Evolutionary conservation across 129 eudicot genomes (phyloP), one percentile per base, ranked within the genome.

Genomic region (Calendula officinalis): DNA sequence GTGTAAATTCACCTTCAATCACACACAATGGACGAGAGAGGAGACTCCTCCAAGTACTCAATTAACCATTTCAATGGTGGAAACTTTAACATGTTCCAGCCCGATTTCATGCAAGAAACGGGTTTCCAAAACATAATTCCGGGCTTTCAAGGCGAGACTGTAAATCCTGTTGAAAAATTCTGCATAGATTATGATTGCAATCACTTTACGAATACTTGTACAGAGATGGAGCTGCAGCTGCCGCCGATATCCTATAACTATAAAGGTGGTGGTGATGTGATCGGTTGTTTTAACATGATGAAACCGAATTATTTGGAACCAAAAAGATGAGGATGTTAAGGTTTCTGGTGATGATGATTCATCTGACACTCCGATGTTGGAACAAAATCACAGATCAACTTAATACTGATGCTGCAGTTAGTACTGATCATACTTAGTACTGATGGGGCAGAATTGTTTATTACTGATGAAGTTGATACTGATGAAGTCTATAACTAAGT

Each of bases 81-180:
- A 5, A 27, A 41, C 51, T 64, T 27, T 51, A 50, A 60, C 64
- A 75, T 75, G 40, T 80, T 70, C 45, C 75, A 56, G 33, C 43
- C 50, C 34, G 84, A 81, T 51, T 84, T 73, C 64, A 68, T 65
- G 56, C 81, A 76, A 5, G 89, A 77, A 60, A 46, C 80, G 35
- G 82, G 80, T 55, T 82, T 77, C 13, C 79, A 82, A 48, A 84
- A 70, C 49, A 77, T 88, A 40, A 62, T 85, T 44, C 74, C 84
- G 15, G 62, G 80, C 2, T 42, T 85, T 41, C 65, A 82, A 53
- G 83, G 77, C 1, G 94, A 77, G 36, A 75, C 50, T 8, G 30
- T 11, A 0, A 81, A 70, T 32, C 78, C 84, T 4, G 50, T 70
- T 7, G 60, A 32, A 32, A 74, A 38, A 2, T 77, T 70, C 43